These are phyloP conservation scores for Trichomonas tenax DNA, from an alignment of 208 protist species.

Conservation along the genomic window DNA sequence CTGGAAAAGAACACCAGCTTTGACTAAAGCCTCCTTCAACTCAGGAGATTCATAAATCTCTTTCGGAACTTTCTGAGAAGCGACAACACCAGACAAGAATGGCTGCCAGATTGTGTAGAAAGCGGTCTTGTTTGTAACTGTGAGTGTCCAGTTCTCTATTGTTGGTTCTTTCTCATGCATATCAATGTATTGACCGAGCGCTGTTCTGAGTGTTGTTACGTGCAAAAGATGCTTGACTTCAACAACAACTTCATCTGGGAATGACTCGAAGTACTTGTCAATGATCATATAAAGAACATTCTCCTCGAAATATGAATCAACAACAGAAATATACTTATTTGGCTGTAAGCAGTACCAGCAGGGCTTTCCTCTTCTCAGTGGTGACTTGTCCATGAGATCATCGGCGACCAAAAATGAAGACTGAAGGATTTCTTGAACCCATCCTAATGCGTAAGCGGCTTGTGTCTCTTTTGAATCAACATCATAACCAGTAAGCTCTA, in stretches of 20 bases:
- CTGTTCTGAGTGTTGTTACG: background rate
- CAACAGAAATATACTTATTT: constrained; percentile 15
- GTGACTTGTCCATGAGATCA: constrained; percentile 52
- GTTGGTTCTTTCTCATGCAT: background rate
- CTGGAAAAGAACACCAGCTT: constrained; percentile 28
- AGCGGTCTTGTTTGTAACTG: constrained; percentile 15
- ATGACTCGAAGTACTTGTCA: background rate
- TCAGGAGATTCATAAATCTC: background rate
- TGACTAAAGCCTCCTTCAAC: background rate
- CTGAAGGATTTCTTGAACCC: constrained; percentile 33
- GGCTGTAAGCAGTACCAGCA: constrained; percentile 42
- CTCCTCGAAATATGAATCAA: constrained; percentile 13
- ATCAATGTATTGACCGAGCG: constrained; percentile 8
- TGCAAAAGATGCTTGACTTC: background rate
- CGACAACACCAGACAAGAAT: background rate
- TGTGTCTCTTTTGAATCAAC: background rate
- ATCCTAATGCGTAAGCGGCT: background rate
- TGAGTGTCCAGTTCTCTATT: background rate
- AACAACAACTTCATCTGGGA: background rate
- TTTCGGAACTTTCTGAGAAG: background rate
- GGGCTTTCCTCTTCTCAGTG: constrained; percentile 43
- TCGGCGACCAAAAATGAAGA: constrained; percentile 52
- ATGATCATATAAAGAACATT: constrained; percentile 8
- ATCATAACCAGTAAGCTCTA: background rate
- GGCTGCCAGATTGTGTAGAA: constrained; percentile 7